phyloP scores from a whole-genome alignment of 2,329 filamentous ascomycete species.

The Ophiostoma piceae region DNA sequence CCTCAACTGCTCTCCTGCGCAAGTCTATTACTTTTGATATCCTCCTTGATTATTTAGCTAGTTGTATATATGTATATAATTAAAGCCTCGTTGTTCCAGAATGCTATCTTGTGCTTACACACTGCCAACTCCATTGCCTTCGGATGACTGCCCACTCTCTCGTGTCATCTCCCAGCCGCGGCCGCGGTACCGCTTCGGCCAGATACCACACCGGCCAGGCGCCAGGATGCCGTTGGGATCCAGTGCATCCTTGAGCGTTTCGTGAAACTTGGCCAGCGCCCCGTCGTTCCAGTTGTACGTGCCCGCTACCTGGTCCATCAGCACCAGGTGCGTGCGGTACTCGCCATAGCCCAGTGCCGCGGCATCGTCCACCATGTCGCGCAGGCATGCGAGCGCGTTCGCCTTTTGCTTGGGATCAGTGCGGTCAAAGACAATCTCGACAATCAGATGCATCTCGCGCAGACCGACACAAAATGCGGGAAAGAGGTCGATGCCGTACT shows the following conservation, averaged over 20 bases:
- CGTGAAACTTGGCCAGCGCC: not conserved
- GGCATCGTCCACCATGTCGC: not conserved
- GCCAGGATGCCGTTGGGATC: conserved; percentile 44
- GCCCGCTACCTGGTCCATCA: not conserved
- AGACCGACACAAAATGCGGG: not conserved
- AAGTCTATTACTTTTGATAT: not conserved
- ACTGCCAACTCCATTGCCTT: not conserved
- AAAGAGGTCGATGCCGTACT: not conserved
- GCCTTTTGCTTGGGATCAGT: not conserved
- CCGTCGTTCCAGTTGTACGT: not conserved
- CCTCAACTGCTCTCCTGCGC: too few species aligned
- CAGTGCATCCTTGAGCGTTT: conserved; percentile 31
- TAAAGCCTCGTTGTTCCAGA: not conserved
- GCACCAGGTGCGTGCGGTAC: not conserved
- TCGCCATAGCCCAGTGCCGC: not conserved
- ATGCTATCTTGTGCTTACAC: not conserved
- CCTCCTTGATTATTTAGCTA: not conserved
- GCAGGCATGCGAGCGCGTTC: not conserved
- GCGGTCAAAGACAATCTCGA: not conserved
- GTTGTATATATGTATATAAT: not conserved
- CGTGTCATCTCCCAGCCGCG: conserved; percentile 31
- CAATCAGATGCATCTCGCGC: not conserved
- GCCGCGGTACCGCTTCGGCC: conserved; percentile 32
- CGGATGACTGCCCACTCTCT: conserved; percentile 29
- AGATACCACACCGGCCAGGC: conserved; percentile 44